These are phyloP conservation scores for Aquilaria malaccensis DNA, from an alignment of 345 rosid genomes.

Conservation along the genomic window DNA sequence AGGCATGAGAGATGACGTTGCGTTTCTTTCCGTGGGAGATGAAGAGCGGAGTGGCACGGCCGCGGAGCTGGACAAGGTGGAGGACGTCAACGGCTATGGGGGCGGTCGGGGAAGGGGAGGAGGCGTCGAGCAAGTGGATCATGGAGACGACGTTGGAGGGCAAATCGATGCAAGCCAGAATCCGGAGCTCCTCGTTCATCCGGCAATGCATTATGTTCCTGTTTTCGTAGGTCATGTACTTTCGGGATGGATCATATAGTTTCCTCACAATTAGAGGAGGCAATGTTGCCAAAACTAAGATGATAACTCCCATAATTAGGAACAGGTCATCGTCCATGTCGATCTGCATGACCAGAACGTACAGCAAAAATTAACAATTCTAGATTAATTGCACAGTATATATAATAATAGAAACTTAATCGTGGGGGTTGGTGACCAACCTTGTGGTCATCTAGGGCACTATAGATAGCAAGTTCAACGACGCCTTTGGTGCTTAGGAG, in stretches of 20 bases:
- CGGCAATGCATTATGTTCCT: slow-evolving; percentile 17
- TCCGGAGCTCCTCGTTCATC: slow-evolving; percentile 10
- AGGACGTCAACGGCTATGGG: slow-evolving; percentile 22
- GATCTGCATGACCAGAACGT: background rate
- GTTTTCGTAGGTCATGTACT: slow-evolving; percentile 18
- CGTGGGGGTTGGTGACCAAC: background rate
- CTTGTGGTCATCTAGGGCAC: background rate
- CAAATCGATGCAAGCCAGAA: slow-evolving; percentile 19
- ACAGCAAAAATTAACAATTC: background rate
- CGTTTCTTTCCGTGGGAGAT: slow-evolving; percentile 20
- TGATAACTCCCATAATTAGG: slow-evolving; percentile 3
- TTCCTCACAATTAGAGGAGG: slow-evolving; percentile 8
- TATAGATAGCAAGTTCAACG: slow-evolving; percentile 16
- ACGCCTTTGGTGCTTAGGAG: slow-evolving; percentile 21
- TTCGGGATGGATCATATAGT: slow-evolving; percentile 20
- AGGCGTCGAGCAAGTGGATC: slow-evolving; percentile 14
- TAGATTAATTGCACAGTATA: background rate
- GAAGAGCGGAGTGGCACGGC: slow-evolving; percentile 14
- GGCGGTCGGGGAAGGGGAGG: slow-evolving; percentile 14
- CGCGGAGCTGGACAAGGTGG: slow-evolving; percentile 17
- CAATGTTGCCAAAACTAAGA: slow-evolving; percentile 10
- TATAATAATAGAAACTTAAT: background rate
- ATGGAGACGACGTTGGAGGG: slow-evolving; percentile 23
- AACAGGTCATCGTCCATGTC: background rate
- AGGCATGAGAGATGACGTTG: slow-evolving; percentile 11